These are phyloP conservation scores for Kodamaea nitidulidarum DNA, from an alignment of 805 yeast species.

Conservation along the genomic window DNA sequence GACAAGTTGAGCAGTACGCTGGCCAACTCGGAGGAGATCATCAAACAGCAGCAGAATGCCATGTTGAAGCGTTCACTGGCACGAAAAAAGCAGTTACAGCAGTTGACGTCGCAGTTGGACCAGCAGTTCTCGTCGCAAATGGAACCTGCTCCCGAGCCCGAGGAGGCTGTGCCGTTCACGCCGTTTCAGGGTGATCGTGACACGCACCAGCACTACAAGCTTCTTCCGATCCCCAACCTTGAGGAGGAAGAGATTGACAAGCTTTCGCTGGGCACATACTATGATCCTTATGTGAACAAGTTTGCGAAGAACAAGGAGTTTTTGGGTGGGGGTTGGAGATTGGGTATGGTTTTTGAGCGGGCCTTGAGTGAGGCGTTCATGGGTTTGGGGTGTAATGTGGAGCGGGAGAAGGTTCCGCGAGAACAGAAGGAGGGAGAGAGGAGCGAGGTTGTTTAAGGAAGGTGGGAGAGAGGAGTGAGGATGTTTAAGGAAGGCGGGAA, in stretches of 20 bases:
- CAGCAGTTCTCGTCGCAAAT: slow-evolving; percentile 27
- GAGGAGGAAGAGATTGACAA: slow-evolving; percentile 26
- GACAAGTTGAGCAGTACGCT: slow-evolving; percentile 33
- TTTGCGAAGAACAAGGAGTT: slow-evolving; percentile 59
- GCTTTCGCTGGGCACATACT: slow-evolving; percentile 45
- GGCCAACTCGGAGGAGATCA: slow-evolving; percentile 37
- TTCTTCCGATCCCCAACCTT: slow-evolving; percentile 29
- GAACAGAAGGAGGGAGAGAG: slow-evolving; percentile 1
- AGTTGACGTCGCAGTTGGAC: slow-evolving; percentile 55
- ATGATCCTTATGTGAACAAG: slow-evolving; percentile 45
- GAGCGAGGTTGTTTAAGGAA: slow-evolving; percentile 1
- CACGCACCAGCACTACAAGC: slow-evolving; percentile 45
- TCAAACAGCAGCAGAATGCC: slow-evolving; percentile 33
- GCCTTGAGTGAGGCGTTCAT: slow-evolving; percentile 84
- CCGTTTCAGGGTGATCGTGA: slow-evolving; percentile 92
- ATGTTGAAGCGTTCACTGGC: slow-evolving; percentile 60
- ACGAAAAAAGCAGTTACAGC: slow-evolving; percentile 56
- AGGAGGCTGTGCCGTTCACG: slow-evolving; percentile 62
- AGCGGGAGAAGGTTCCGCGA: slow-evolving; percentile 38
- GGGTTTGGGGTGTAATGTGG: slow-evolving; percentile 81
- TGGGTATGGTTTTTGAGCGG: slow-evolving; percentile 65
- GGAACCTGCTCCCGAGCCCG: slow-evolving; percentile 17
- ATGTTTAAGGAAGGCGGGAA: neutral
- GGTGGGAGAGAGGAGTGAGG: neutral
- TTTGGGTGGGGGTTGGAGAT: slow-evolving; percentile 81